A percentile compares a stretch with the other conserved stretches of the same genome.
These are phyloP conservation scores for Cryoendolithus antarcticus DNA, from an alignment of 2,329 filamentous ascomycete genomes.

Conservation along the genomic window DNA sequence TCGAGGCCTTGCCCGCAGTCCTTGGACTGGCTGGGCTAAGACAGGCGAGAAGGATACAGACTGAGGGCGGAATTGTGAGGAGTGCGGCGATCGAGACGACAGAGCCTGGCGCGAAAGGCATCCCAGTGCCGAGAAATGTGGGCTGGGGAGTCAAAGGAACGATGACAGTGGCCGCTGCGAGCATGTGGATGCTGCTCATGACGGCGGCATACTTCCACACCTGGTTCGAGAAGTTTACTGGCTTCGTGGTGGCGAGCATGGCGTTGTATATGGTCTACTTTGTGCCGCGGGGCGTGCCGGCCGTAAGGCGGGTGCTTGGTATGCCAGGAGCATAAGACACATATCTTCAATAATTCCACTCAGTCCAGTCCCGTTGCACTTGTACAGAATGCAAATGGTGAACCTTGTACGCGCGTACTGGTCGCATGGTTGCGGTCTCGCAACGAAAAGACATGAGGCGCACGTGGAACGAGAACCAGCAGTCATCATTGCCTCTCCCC, in stretches of 20 bases:
- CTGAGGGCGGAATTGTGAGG: conserved; percentile 50
- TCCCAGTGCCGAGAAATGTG: conserved; percentile 20
- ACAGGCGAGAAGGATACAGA: conserved; percentile 56
- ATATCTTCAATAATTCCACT: not conserved
- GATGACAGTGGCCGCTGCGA: conserved; percentile 52
- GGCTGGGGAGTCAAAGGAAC: conserved; percentile 41
- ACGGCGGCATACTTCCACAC: conserved; percentile 98
- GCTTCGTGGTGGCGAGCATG: conserved; percentile 34
- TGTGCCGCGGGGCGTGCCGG: conserved; percentile 32
- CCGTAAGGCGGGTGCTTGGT: conserved; percentile 30
- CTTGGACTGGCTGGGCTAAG: conserved; percentile 33
- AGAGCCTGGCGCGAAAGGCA: conserved; percentile 30
- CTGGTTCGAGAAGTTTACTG: conserved; percentile 79
- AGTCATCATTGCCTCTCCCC: too few relatives aligned
- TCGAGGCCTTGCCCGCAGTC: conserved; percentile 61
- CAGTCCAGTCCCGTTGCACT: too few relatives aligned
- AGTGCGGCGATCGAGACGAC: conserved; percentile 31
- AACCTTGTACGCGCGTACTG: too few relatives aligned
- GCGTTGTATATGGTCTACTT: conserved; percentile 37
- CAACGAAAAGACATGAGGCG: too few relatives aligned
- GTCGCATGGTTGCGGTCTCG: too few relatives aligned
- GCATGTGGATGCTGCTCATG: conserved; percentile 96
- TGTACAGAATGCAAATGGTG: too few relatives aligned
- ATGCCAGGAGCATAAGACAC: conserved; percentile 29
- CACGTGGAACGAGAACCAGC: too few relatives aligned